Evolutionary conservation across 2,329 filamentous ascomycete genomes (phyloP), one percentile per base, ranked within the genome.

Genomic region (Trichoderma sp.): DNA sequence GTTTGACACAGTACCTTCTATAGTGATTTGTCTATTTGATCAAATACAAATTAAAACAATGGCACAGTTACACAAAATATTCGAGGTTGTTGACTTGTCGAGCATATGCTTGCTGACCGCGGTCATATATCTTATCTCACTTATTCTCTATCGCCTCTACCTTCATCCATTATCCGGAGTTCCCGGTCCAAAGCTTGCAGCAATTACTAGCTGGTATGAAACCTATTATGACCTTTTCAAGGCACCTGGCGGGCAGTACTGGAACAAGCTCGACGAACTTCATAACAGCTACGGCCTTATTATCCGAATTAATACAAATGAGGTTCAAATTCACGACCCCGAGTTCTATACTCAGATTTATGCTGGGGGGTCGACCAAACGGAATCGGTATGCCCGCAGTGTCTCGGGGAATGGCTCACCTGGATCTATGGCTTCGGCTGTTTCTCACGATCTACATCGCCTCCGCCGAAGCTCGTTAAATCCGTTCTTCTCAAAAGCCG

Each of bases 211-310:
- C 21, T 74, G 67, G 67, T 68, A 68, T 30, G n/a, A 68, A n/a
- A 43, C 54, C 7, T 68, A 68, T 55, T 68, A 59, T 26, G 68
- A 71, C 24, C 56, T 71, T 18, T 55, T 69, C 14, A 55, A 39
- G 13, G 2, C n/a, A 11, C 51, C 26, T 54, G 32, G 68, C 5
- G 69, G 63, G 2, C 52, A 56, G n/a, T 71, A 56, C 58, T 59
- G 63, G 13, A 65, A 59, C 54, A 46, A 55, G 7, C 58, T 69
- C 14, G 52, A 66, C n/a, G 66, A 69, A 14, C 51, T 83, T 60
- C 81, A 83, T 69, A 72, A 75, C 18, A 73, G 76, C 34, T 83
- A 83, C 71, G 77, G 77, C 2, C 76, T 76, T 1, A 75, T 79
- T 24, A 71, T 78, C 2, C 75, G 77, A 5, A 78, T 75, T 26